Base-by-base conservation (phyloP, 1,284 basidiomycete genomes). In the Exobasidium cylindrosporum region DNA sequence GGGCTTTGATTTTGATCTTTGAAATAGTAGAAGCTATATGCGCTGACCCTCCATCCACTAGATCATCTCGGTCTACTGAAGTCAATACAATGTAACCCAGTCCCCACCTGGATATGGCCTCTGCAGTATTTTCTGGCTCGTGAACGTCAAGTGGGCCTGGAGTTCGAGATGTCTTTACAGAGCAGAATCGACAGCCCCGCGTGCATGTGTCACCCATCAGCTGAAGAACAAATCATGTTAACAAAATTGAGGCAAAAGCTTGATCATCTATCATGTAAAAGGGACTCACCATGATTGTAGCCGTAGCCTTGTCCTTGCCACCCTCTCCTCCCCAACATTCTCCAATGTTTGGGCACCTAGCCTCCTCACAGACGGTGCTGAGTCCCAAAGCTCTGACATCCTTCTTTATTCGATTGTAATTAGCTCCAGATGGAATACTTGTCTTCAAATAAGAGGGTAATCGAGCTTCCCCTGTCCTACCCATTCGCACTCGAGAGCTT, bases 121-220 rank as follows among this genome's bases (percentile, higher is more conserved):
- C 95, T 0, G 96, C 95, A 1, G 95, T 98, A 81, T 97, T 89
- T 83, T 97, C 95, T 23, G 96, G 96, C 78, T 99, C 96, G 78
- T 97, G 92, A 0, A 91, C 88, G 78, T 99, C 95, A 30, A 99
- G 82, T 3, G 96, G 92, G 35, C 90, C 88, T 11, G 96, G 96
- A 1, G 87, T 81, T 58, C 86, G 85, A 0, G 92, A 92, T 0
- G 96, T 99, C 84, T 97, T 97, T 63, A 99, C 91, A 3, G 94
- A 91, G 77, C 96, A 99, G 81, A 99, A 99, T 57, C 94, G 85
- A 82, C 96, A 99, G 0, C 92, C 96, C 76, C 96, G 87, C 14
- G 96, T 99, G 79, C 96, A 99, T 11, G 92, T 96, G 82, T 98
- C 95, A n/a, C 96, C 96, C 96, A 99, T 98, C 32, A 98, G 83